Conservation (phyloP, 345 rosid genomes). For the Eucalyptus lansdowneana region DNA sequence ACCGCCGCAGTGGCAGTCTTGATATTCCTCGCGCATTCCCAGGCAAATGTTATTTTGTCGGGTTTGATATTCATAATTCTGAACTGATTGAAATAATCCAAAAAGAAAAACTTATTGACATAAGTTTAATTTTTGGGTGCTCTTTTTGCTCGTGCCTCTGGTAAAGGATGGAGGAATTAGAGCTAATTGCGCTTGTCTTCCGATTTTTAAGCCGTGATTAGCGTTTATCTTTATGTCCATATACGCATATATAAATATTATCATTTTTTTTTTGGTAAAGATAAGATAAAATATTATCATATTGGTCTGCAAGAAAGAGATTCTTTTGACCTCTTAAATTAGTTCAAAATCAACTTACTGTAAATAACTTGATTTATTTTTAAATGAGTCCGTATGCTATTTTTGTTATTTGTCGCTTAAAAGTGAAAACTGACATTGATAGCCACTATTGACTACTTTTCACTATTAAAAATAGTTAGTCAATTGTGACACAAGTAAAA, state of each 20-base stretch:
- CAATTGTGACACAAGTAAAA: background rate
- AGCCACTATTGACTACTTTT: background rate
- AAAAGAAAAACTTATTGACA: background rate
- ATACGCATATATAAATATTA: too few species aligned
- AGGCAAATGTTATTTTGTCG: background rate
- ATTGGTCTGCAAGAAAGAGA: background rate
- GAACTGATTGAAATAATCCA: background rate
- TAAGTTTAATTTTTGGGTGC: background rate
- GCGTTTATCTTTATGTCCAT: background rate
- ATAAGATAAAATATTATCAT: too few species aligned
- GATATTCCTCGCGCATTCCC: background rate
- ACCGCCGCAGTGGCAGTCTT: background rate
- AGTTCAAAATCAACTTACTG: too few species aligned
- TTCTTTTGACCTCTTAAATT: background rate
- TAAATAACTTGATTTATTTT: too few species aligned
- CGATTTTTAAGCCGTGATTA: background rate
- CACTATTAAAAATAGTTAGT: background rate
- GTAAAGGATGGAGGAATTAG: background rate
- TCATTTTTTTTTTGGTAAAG: too few species aligned
- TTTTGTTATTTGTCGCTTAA: background rate
- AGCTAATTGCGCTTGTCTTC: background rate
- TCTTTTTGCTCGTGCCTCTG: background rate
- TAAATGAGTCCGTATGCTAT: background rate
- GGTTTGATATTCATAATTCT: background rate
- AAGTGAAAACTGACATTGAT: background rate